Evolutionary conservation across 176 grass and related monocot species (phyloP).

Genomic region (Otatea glauca): DNA sequence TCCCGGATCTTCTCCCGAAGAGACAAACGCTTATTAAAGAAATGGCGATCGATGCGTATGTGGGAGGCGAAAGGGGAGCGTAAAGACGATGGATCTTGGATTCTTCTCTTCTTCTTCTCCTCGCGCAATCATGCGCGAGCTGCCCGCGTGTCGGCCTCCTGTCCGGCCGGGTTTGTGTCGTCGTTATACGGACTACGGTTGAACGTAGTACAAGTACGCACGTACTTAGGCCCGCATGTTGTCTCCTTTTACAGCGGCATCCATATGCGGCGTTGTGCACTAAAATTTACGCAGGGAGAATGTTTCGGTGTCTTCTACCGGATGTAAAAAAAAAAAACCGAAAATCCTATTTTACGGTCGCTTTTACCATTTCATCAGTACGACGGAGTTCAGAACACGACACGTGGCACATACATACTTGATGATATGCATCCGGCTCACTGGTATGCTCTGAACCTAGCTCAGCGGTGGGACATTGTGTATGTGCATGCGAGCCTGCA

Average conservation of each 20-base stretch:
- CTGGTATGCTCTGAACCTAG: too few relatives aligned
- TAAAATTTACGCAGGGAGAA: constrained; percentile 44
- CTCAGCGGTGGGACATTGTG: too few relatives aligned
- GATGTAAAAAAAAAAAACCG: not conserved
- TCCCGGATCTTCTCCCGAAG: constrained; percentile 41
- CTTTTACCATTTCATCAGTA: too few relatives aligned
- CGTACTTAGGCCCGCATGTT: not conserved
- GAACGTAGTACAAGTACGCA: not conserved
- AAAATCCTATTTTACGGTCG: too few relatives aligned
- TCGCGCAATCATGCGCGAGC: constrained; percentile 43
- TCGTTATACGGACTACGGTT: not conserved
- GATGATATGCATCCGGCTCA: too few relatives aligned
- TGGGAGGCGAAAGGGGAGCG: not conserved
- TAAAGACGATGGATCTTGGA: constrained; percentile 55
- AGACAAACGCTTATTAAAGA: constrained; percentile 50
- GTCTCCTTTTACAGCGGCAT: not conserved
- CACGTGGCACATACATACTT: too few relatives aligned
- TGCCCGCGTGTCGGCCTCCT: constrained; percentile 48
- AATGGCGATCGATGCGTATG: constrained; percentile 12
- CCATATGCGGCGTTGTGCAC: constrained; percentile 19
- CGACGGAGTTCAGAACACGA: too few relatives aligned
- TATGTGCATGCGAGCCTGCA: too few relatives aligned
- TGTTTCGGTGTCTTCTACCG: constrained; percentile 25
- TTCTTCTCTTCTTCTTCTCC: constrained; percentile 43
- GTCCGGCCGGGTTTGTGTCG: not conserved